Base-by-base conservation (phyloP, 768 basidiomycete genomes). In the Tricholoma sp. region DNA sequence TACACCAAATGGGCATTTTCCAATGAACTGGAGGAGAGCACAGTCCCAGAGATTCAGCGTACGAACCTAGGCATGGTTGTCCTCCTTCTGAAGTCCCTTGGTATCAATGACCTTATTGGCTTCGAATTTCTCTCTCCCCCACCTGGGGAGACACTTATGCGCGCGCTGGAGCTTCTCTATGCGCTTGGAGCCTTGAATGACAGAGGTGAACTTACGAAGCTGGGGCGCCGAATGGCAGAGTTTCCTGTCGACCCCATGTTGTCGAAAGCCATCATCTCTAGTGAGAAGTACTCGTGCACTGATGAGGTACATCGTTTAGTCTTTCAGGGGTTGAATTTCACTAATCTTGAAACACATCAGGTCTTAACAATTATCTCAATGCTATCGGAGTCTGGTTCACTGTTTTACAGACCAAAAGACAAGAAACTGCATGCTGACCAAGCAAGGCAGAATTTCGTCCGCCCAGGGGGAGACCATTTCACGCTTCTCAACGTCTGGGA, bases 101-200 rank as follows among this genome's bases (percentile, higher is more conserved):
- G 97, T 24, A 98, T 99, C 77, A 99, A 99, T 69, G 93, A 99
- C 72, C 83, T 98, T 24, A 91, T 99, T 63, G 92, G 92, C 18
- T 99, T 99, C 67, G 97, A 99, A 73, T 99, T 99, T 71, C 85
- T 99, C 75, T 96, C 98, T 66, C 95, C 95, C 6, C 97, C 97
- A 4, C 95, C 97, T 7, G 94, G 94, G 19, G 97, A 99, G 71
- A 98, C 97, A 11, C 83, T 99, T 53, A 96, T 98, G 81, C 84
- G 94, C 45, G 93, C 94, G 4, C 78, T 98, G 37, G 95, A 98
- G 68, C 72, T 98, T 57, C 72, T 99, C 4, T 99, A 99, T 71
- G 97, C 96, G 0, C 77, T 99, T 0, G 97, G 97, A 27, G 95
- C 97, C 0, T 78, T 99, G 59, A 98, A 98, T 69, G 95, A 98